Percentiles rank a stretch among this genome's conserved stretches.
Evolutionary conservation across 768 basidiomycete species (phyloP).

Genomic region (Mycena belliarum): DNA sequence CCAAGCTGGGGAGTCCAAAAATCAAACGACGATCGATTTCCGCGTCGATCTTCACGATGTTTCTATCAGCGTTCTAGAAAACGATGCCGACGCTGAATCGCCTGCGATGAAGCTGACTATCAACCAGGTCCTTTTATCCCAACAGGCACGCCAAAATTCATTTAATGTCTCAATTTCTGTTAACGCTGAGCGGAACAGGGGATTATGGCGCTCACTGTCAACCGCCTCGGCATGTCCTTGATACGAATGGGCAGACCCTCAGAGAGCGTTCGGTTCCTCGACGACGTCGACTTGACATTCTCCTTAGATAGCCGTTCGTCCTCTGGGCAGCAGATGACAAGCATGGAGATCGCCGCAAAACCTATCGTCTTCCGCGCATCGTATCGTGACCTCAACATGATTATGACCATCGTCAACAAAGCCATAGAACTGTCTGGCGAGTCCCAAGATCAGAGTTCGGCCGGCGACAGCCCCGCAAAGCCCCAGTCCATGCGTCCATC

Average conservation of each 20-base stretch:
- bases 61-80: slow-evolving; percentile 84
- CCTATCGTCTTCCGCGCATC: slow-evolving; percentile 94
- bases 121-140: slow-evolving; percentile 82
- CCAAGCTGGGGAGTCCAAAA: slow-evolving; percentile 19
- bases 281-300: slow-evolving; percentile 86
- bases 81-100: slow-evolving; percentile 74
- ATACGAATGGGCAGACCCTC: slow-evolving; percentile 80
- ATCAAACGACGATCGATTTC: slow-evolving; percentile 47
- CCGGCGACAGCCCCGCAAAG: background rate
- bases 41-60: slow-evolving; percentile 90
- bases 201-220: slow-evolving; percentile 77
- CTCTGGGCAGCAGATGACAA: slow-evolving; percentile 70
- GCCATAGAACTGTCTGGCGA: slow-evolving; percentile 75
- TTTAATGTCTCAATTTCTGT: background rate
- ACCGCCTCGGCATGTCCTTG: slow-evolving; percentile 90
- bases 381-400: slow-evolving; percentile 89
- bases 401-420: slow-evolving; percentile 82
- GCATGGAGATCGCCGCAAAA: slow-evolving; percentile 77
- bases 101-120: slow-evolving; percentile 88
- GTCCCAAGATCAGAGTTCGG: slow-evolving; percentile 33
- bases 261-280: slow-evolving; percentile 89
- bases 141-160: slow-evolving; percentile 65
- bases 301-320: slow-evolving; percentile 84
- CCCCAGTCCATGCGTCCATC: slow-evolving; percentile 19
- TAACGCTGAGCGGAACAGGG: slow-evolving; percentile 46